Evolutionary conservation across 345 rosid genomes (phyloP).

Genomic region (Murraya koenigii): DNA sequence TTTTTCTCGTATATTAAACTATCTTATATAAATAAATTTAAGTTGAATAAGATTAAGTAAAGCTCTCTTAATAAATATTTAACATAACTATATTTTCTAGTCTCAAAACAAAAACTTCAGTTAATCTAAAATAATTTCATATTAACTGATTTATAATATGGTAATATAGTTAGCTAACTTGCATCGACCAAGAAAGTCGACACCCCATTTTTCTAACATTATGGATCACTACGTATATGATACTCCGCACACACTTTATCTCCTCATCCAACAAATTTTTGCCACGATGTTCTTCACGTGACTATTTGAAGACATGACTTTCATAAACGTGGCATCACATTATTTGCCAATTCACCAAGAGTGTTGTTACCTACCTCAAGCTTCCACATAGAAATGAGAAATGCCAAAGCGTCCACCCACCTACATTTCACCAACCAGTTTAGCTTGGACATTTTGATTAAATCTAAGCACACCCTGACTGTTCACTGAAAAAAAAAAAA

Average conservation of each 20-base stretch:
- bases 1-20: no score
- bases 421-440: conserved; percentile 36
- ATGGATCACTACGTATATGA: neutral
- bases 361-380: neutral
- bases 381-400: neutral
- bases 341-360: neutral
- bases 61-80: no score
- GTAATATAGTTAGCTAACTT: neutral
- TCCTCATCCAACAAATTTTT: neutral
- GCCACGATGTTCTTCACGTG: neutral
- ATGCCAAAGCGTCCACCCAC: conserved; percentile 6
- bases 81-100: no score
- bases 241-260: neutral
- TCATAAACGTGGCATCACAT: neutral
- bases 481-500: neutral
- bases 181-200: neutral
- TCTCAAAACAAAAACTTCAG: no score
- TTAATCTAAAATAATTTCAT: no score
- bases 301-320: neutral
- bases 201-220: neutral
- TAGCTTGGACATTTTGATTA: conserved; percentile 18
- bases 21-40: no score
- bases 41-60: no score
- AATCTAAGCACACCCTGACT: neutral
- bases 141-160: no score